Evolutionary conservation across 768 basidiomycete species (phyloP).

Genomic region (Hebeloma cylindrosporum): DNA sequence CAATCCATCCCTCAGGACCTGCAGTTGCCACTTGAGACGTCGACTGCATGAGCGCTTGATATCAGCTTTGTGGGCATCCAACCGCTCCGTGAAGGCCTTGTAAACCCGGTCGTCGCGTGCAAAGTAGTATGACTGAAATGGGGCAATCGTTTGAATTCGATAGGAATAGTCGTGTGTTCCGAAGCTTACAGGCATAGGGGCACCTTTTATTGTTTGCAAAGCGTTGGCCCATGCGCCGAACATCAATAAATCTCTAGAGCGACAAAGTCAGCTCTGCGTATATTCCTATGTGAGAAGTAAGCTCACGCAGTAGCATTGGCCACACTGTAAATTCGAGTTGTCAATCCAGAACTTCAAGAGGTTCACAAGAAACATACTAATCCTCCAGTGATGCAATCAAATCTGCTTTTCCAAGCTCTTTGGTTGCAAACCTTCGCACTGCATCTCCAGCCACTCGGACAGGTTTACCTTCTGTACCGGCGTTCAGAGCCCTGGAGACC

Average conservation of each 20-base stretch:
- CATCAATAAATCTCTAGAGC: constrained; percentile 64
- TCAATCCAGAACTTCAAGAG: constrained; percentile 3
- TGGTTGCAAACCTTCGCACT: constrained; percentile 86
- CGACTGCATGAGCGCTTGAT: constrained; percentile 51
- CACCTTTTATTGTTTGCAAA: constrained; percentile 55
- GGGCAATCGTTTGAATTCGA: background rate
- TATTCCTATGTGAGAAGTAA: background rate
- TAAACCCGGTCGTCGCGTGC: constrained; percentile 90
- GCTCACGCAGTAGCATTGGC: constrained; percentile 78
- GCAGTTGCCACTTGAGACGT: constrained; percentile 70
- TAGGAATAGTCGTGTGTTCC: background rate
- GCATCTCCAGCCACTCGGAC: constrained; percentile 72
- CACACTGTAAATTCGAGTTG: constrained; percentile 46
- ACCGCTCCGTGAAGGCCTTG: constrained; percentile 59
- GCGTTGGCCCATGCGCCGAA: constrained; percentile 79
- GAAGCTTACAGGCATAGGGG: constrained; percentile 67
- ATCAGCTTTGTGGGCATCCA: constrained; percentile 42
- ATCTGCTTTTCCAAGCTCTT: constrained; percentile 75
- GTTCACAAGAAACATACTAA: constrained; percentile 57
- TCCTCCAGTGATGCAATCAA: constrained; percentile 84
- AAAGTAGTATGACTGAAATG: constrained; percentile 78
- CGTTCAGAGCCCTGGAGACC: constrained; percentile 67
- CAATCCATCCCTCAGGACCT: constrained; percentile 58
- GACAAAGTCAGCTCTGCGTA: background rate
- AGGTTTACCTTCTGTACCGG: constrained; percentile 68